These are phyloP conservation scores for Ophiostoma fasciatum DNA, from an alignment of 2,329 filamentous ascomycete genomes.

Conservation along the genomic window DNA sequence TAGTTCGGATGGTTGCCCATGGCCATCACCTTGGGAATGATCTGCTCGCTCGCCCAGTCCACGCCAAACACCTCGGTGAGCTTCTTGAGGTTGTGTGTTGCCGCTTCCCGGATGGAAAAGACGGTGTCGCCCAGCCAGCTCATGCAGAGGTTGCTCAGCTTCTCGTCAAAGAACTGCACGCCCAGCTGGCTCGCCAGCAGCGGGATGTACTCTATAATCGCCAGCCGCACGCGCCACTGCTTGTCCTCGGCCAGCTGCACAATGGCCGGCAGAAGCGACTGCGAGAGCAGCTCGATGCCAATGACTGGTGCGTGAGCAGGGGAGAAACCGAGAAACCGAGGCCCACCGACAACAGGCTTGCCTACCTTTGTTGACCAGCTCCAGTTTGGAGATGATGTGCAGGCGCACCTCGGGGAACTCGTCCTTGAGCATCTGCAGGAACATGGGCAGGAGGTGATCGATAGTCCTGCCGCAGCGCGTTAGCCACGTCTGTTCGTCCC, in stretches of 20 bases:
- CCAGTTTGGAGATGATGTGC: constrained; percentile 99
- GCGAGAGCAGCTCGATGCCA: constrained; percentile 89
- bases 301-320: constrained; percentile 71
- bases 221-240: constrained; percentile 94
- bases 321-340: not conserved
- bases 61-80: constrained; percentile 97
- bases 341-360: constrained; percentile 6
- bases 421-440: constrained; percentile 98
- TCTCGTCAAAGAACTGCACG: constrained; percentile 96
- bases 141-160: constrained; percentile 92
- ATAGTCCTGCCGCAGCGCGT: constrained; percentile 53
- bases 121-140: constrained; percentile 96
- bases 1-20: constrained; percentile 99
- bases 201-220: constrained; percentile 98
- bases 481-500: not conserved
- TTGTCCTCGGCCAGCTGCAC: constrained; percentile 97
- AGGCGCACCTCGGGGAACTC: constrained; percentile 96
- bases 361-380: constrained; percentile 86
- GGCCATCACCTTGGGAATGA: constrained; percentile 95
- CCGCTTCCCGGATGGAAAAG: constrained; percentile 95
- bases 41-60: constrained; percentile 91
- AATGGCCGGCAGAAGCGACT: constrained; percentile 92
- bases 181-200: constrained; percentile 89
- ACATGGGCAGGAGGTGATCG: constrained; percentile 93
- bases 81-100: constrained; percentile 95